Conservation (phyloP, 768 basidiomycete species). For the Gloeophyllum trabeum region DNA sequence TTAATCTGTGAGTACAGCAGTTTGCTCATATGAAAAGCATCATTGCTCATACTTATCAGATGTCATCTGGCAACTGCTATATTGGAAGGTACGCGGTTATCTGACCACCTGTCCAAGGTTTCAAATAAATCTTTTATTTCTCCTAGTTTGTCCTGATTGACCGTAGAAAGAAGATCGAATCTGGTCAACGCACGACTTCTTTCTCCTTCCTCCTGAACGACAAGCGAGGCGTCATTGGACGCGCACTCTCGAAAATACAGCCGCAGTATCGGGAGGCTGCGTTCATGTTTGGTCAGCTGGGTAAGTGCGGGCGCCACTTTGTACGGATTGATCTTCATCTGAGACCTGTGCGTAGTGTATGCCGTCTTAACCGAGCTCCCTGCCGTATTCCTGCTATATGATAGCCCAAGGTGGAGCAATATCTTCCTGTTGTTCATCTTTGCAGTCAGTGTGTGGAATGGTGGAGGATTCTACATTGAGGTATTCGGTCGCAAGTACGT, state of each 20-base stretch:
- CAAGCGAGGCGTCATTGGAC: slow-evolving; percentile 77
- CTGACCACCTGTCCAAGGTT: not conserved
- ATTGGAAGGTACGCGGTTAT: slow-evolving; percentile 64
- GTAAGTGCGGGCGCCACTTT: slow-evolving; percentile 35
- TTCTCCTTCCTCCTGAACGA: slow-evolving; percentile 84
- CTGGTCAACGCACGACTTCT: slow-evolving; percentile 84
- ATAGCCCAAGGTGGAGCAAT: slow-evolving; percentile 68
- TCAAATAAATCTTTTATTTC: slow-evolving; percentile 1
- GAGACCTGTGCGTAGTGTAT: slow-evolving; percentile 69
- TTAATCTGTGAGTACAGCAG: slow-evolving; percentile 61
- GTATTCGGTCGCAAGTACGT: slow-evolving; percentile 93
- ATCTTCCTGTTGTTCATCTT: slow-evolving; percentile 74
- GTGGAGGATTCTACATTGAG: slow-evolving; percentile 92
- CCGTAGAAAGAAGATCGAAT: slow-evolving; percentile 80
- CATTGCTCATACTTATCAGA: slow-evolving; percentile 34
- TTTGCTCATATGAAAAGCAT: slow-evolving; percentile 5
- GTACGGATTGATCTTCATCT: too few relatives aligned
- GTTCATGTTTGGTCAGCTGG: slow-evolving; percentile 81
- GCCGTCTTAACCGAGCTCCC: slow-evolving; percentile 79
- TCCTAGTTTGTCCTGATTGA: slow-evolving; percentile 76
- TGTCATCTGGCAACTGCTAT: slow-evolving; percentile 83
- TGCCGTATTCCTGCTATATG: slow-evolving; percentile 74
- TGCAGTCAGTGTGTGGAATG: slow-evolving; percentile 89
- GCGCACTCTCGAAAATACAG: slow-evolving; percentile 46
- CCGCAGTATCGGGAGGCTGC: slow-evolving; percentile 50